Evolutionary conservation across 129 eudicot species (phyloP).

Genomic region (Chrysanthemum makinoi): DNA sequence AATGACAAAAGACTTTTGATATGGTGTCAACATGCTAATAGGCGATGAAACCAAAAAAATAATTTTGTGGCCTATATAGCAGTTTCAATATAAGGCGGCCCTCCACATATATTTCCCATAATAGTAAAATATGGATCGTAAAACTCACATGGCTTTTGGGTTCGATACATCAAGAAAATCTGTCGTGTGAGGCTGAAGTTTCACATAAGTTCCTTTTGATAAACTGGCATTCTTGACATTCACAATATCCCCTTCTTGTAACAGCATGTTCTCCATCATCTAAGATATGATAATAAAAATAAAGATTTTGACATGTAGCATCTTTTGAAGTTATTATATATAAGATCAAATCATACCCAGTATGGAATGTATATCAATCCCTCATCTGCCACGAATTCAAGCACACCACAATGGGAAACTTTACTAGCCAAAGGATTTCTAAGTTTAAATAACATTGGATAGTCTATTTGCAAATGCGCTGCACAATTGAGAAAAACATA

Average conservation of each 20-base stretch:
- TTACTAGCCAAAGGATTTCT: conserved; percentile 52
- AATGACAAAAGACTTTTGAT: no score
- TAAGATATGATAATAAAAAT: conserved; percentile 13
- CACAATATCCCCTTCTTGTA: conserved; percentile 75
- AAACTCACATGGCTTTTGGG: conserved; percentile 84
- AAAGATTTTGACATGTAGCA: background rate
- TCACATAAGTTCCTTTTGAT: conserved; percentile 71
- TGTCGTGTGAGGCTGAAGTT: conserved; percentile 77
- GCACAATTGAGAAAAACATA: conserved; percentile 21
- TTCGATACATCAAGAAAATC: conserved; percentile 73
- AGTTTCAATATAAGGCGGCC: no score
- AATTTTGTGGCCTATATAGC: no score
- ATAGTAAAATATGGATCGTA: background rate
- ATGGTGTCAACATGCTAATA: no score
- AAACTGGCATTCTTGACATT: conserved; percentile 62
- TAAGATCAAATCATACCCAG: conserved; percentile 44
- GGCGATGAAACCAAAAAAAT: no score
- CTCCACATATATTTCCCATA: background rate
- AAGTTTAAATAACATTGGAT: conserved; percentile 81
- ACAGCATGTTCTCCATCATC: conserved; percentile 87
- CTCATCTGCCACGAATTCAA: conserved; percentile 77
- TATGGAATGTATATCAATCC: conserved; percentile 75
- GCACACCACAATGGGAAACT: conserved; percentile 75
- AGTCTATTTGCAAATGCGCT: conserved; percentile 75
- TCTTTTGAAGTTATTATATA: background rate